Base-by-base conservation (phyloP, 768 basidiomycete genomes). In the Lactarius indigo region DNA sequence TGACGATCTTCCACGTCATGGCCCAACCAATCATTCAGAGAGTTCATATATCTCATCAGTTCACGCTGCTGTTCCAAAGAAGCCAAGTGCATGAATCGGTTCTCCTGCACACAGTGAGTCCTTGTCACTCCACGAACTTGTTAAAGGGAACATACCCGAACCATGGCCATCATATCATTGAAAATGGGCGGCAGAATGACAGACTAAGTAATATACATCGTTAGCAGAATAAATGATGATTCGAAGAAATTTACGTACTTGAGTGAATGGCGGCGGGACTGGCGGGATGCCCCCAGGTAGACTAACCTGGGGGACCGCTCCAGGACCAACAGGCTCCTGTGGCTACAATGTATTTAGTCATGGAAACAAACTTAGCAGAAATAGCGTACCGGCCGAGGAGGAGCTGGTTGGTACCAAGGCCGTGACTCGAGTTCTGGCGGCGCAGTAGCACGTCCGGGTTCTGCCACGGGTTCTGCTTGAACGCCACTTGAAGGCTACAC, bases 1-100 rank as follows among this genome's bases (percentile, higher is more conserved):
- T 91, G 91, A 28, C 92, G 87, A 75, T 92, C 90, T 56, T 83
- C 81, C 0, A 92, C 90, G 74, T 94, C 92, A 39, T 87, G 83
- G 64, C 83, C 87, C 18, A 94, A 78, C 92, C 92, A 94, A 39
- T 85, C 83, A 69, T 94, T 94, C 37, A 94, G 78, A 2, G 81
- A 84, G 57, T 83, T 73, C 84, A 94, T 87, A 70, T 94, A 93
- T 61, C 88, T 79, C 84, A 91, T 91, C 59, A 92, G 78, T 73
- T 90, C 90, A 44, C 90, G 83, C 70, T 91, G 90, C 72, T 93
- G 90, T 57, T 90, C 87, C 17, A 92, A 83, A 31, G 89, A 88
- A 0, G 89, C 90, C 23, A 85, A 75, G 74, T 91, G 89, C 1
- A 89, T 89, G 6, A 85, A 75, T 4, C 88, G 88, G 74, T 90